Evolutionary conservation across 768 basidiomycete species (phyloP).

Genomic region (Lactarius akahatsu): DNA sequence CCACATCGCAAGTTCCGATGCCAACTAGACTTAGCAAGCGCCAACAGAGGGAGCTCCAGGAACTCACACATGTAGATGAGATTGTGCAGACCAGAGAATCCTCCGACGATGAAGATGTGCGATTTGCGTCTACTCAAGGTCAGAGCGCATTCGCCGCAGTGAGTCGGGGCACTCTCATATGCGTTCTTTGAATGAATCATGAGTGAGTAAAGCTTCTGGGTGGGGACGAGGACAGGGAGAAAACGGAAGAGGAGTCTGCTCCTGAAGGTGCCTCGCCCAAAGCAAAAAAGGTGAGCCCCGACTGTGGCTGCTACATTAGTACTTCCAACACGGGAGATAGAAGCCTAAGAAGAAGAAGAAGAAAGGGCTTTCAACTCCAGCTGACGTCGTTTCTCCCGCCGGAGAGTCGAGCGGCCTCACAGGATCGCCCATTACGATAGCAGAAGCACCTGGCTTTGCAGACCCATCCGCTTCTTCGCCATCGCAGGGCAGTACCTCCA

Average conservation of each 20-base stretch:
- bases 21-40: slow-evolving; percentile 77
- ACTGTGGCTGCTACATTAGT: neutral
- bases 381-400: neutral
- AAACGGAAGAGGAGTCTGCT: slow-evolving; percentile 13
- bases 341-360: slow-evolving; percentile 46
- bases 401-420: slow-evolving; percentile 19
- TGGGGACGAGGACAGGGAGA: slow-evolving; percentile 9
- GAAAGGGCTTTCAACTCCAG: slow-evolving; percentile 21
- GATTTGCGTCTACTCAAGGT: slow-evolving; percentile 6
- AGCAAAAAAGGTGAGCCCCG: slow-evolving; percentile 29
- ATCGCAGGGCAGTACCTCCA: slow-evolving; percentile 29
- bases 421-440: slow-evolving; percentile 7
- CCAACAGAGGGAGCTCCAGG: slow-evolving; percentile 83
- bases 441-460: slow-evolving; percentile 13
- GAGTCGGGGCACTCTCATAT: slow-evolving; percentile 12
- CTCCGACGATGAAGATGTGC: slow-evolving; percentile 30
- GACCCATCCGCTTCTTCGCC: slow-evolving; percentile 13
- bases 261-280: slow-evolving; percentile 12
- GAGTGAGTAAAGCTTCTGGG: slow-evolving; percentile 21
- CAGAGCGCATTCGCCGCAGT: slow-evolving; percentile 28
- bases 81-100: slow-evolving; percentile 38
- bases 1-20: slow-evolving; percentile 41
- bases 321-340: slow-evolving; percentile 6
- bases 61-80: slow-evolving; percentile 58
- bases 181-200: neutral